Conservation (phyloP, 371 early-diverging fungal genomes). For the Mucor mucedo region DNA sequence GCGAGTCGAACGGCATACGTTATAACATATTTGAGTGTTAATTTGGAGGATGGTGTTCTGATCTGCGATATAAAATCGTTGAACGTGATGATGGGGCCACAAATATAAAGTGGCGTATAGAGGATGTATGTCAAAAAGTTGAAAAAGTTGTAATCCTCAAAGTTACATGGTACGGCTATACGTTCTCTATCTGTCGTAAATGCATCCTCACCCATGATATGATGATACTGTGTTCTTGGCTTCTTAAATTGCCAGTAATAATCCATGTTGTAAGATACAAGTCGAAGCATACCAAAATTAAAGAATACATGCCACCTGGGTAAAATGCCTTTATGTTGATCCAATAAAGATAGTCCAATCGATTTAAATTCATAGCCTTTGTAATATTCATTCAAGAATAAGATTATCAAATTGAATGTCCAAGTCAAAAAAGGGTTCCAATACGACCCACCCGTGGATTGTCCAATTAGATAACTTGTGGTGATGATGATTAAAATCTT, state of each 20-base stretch:
- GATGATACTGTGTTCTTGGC: constrained; percentile 5
- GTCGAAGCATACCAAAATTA: constrained; percentile 88
- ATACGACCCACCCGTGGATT: constrained; percentile 49
- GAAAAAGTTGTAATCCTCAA: constrained; percentile 72
- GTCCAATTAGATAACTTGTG: constrained; percentile 71
- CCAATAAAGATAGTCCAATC: constrained; percentile 65
- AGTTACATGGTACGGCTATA: constrained; percentile 53
- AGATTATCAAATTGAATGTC: constrained; percentile 74
- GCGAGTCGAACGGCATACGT: constrained; percentile 60
- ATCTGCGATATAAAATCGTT: constrained; percentile 91
- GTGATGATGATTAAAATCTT: constrained; percentile 71
- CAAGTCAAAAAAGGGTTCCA: constrained; percentile 76
- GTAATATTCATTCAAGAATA: constrained; percentile 78
- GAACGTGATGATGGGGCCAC: constrained; percentile 95
- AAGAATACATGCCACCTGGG: constrained; percentile 88
- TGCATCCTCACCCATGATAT: not conserved
- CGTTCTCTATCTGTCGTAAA: constrained; percentile 62
- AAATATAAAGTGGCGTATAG: constrained; percentile 90
- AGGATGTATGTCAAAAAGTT: constrained; percentile 82
- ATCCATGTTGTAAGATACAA: constrained; percentile 93
- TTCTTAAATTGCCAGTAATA: constrained; percentile 72
- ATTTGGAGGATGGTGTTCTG: constrained; percentile 41
- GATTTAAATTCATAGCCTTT: constrained; percentile 72
- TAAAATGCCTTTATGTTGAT: constrained; percentile 43
- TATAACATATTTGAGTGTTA: constrained; percentile 42